Conservation (phyloP, 2,329 filamentous ascomycete genomes). For the Colletotrichum siamense region DNA sequence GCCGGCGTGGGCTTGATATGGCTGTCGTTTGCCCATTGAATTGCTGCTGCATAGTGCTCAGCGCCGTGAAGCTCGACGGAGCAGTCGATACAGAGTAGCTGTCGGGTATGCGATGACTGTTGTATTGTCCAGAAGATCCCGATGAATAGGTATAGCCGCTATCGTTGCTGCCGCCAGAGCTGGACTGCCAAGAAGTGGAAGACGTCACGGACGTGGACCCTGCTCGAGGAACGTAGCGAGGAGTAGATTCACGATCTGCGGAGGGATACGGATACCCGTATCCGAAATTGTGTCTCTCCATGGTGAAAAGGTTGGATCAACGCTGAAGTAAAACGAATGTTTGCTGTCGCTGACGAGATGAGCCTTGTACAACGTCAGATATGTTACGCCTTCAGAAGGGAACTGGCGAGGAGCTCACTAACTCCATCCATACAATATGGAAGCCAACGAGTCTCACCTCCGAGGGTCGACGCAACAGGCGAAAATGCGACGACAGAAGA, state of each 20-base stretch:
- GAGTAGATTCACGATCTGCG: neutral
- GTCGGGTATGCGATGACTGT: neutral
- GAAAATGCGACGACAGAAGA: neutral
- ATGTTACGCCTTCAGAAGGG: neutral
- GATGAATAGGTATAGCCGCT: neutral
- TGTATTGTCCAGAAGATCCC: neutral
- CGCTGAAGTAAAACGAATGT: neutral
- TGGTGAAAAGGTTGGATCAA: neutral
- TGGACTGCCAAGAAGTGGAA: neutral
- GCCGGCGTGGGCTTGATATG: conserved; percentile 18
- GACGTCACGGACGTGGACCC: neutral
- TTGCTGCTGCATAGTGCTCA: neutral
- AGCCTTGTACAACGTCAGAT: neutral
- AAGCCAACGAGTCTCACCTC: neutral
- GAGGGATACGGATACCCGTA: neutral
- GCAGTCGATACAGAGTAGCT: conserved; percentile 25
- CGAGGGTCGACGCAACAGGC: neutral
- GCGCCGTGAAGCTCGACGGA: conserved; percentile 23
- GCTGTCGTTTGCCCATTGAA: neutral
- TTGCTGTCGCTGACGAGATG: neutral
- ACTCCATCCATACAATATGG: neutral
- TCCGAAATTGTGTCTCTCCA: neutral
- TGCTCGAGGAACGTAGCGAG: neutral
- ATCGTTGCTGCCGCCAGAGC: neutral
- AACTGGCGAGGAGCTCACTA: neutral